Evolutionary conservation across 306 rosid genomes (phyloP), one percentile per base, ranked within the genome.

Genomic region (Arachis stenosperma): DNA sequence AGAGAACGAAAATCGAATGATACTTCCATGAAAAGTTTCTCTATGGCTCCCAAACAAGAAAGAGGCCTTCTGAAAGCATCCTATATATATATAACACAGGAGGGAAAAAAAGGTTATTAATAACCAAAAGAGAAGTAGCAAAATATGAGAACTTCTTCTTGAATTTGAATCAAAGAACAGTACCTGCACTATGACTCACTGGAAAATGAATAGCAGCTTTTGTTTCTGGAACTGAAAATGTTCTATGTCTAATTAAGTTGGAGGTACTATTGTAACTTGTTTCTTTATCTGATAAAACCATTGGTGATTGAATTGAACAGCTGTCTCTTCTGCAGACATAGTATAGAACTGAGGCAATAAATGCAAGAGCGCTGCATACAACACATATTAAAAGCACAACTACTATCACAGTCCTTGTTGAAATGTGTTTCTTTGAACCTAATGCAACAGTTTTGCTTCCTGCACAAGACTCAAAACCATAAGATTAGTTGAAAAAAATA

Each of bases 1-100:
- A 48, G 87, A 56, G 52, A 86, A 91, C 11, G 96, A 81, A 83
- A 94, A 94, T 67, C 83, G 96, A 76, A 87, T 79, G 66, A 90
- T 78, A 62, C 79, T 87, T 84, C 96, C 96, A 70, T 65, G 88
- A 67, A 84, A 78, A 10, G 84, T 84, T 84, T 78, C 86, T 71
- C 65, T 75, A 73, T 69, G 86, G 80, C 83, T 85, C 69, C 87
- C 86, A 74, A 74, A 78, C 75, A 90, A 67, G 75, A 86, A 88
- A 70, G 88, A 84, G 69, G 88, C 82, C 74, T 58, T 86, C 53
- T 37, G 87, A 83, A 91, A 91, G 84, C 93, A 91, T 72, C 95
- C 99, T 94, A 72, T 11, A 60, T 9, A 47, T n/a, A 60, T 7
- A 47, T 58, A 8, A 66, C 66, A 57, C 9, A 65, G 37, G 37